Evolutionary conservation across 345 rosid species (phyloP), one percentile per base, ranked within the genome.

Genomic region (Pistacia vera): DNA sequence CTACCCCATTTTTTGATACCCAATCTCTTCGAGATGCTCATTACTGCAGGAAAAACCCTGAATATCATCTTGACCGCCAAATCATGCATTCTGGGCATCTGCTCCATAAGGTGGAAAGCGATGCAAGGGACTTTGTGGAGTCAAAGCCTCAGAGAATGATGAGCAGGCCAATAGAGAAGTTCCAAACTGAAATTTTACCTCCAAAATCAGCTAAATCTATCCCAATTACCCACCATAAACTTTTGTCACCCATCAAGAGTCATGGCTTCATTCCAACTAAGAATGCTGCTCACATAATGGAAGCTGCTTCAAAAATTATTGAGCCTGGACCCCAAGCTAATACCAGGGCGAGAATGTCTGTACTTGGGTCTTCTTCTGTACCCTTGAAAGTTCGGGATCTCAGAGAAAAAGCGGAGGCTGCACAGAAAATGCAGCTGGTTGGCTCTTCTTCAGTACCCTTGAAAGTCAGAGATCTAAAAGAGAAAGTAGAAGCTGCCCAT

Each of bases 191-290:
- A 83, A 85, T 90, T 22, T 83, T 96, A 83, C 99, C 99, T 71
- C 98, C 98, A 52, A 92, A 82, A 79, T 90, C 99, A 0, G 99
- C 98, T 72, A 96, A 92, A 86, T 90, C 99, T 22, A 96, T 96
- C 79, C 95, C 99, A 25, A 81, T 89, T 70, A 93, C 97, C 51
- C 99, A 87, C 70, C 95, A 86, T 79, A 96, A 91, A 82, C 97
- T 96, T 64, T 75, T 96, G 76, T 96, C 99, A 75, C 99, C 99
- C 52, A 96, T 96, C 56, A 96, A 95, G 86, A 91, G 92, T 79
- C 98, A 92, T 66, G 92, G 95, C 61, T 92, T 84, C 75, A 77
- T 96, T 70, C 97, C 90, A 73, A 78, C 93, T 54, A 88, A 85
- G 89, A 90, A 89, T 82, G 92, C 97, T 78, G 97, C 92, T 80